Conservation (phyloP, 192 early-diverging fungal genomes). For the Kappamyces sp. region DNA sequence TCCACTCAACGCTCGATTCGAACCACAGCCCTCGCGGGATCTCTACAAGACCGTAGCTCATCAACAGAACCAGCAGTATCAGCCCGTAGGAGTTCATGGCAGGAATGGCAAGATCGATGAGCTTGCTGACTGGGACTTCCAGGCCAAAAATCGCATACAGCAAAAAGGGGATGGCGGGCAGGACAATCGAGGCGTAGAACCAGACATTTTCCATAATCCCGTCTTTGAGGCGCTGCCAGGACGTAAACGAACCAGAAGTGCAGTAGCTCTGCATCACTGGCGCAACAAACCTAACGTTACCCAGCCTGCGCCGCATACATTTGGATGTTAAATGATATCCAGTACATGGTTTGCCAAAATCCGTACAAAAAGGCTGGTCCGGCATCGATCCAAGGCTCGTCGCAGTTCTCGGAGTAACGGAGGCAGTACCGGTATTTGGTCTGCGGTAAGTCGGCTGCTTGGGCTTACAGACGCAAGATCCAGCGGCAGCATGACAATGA, state of each 20-base stretch:
- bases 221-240: conserved; percentile 58
- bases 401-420: conserved; percentile 45
- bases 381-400: conserved; percentile 73
- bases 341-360: conserved; percentile 84
- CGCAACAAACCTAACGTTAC: conserved; percentile 52
- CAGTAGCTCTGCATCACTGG: conserved; percentile 80
- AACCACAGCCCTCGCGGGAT: conserved; percentile 84
- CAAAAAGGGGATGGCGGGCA: conserved; percentile 62
- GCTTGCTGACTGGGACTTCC: conserved; percentile 8
- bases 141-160: conserved; percentile 61
- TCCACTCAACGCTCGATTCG: conserved; percentile 51
- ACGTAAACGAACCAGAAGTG: conserved; percentile 79
- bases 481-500: conserved; percentile 81
- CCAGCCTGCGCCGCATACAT: not conserved
- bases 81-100: conserved; percentile 93
- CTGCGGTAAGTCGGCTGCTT: conserved; percentile 25
- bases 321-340: conserved; percentile 68
- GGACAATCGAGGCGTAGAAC: conserved; percentile 70
- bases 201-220: conserved; percentile 75
- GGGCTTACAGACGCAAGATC: conserved; percentile 60
- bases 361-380: conserved; percentile 57
- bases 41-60: conserved; percentile 90
- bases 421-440: conserved; percentile 65
- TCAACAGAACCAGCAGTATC: conserved; percentile 75
- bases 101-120: conserved; percentile 82